Evolutionary conservation across 116 monocot genomes (phyloP).

Genomic region (Cymodocea nodosa): DNA sequence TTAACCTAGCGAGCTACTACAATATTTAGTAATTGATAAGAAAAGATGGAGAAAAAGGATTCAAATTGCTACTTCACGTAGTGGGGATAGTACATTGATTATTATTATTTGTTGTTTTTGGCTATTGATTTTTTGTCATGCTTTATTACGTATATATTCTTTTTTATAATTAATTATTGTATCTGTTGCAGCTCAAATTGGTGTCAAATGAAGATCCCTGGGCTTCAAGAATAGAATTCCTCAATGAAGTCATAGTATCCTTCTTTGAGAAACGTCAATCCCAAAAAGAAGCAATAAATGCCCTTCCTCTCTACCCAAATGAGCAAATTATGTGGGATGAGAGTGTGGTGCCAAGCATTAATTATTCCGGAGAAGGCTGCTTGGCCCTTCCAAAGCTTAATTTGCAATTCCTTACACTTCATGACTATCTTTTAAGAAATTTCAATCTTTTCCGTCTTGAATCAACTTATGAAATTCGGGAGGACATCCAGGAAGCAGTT

Average conservation of each 20-base stretch:
- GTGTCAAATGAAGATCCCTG: slow-evolving; percentile 69
- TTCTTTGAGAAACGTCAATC: slow-evolving; percentile 96
- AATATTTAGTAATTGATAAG: no score
- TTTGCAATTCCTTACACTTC: slow-evolving; percentile 92
- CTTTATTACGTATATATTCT: no score
- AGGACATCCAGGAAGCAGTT: slow-evolving; percentile 97
- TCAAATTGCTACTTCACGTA: no score
- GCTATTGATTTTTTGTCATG: no score
- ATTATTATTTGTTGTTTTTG: no score
- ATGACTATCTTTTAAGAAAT: slow-evolving; percentile 92
- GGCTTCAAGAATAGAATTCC: slow-evolving; percentile 58
- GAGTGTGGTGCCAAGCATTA: slow-evolving; percentile 93
- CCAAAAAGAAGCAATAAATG: slow-evolving; percentile 98
- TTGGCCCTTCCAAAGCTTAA: slow-evolving; percentile 98
- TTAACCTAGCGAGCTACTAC: no score
- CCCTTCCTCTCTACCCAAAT: slow-evolving; percentile 94
- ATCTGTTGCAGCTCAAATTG: slow-evolving; percentile 62
- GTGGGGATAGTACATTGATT: no score
- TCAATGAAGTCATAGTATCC: slow-evolving; percentile 69
- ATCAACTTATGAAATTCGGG: slow-evolving; percentile 98
- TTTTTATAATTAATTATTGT: background rate
- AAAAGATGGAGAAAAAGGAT: no score
- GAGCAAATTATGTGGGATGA: slow-evolving; percentile 99
- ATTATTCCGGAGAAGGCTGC: slow-evolving; percentile 98
- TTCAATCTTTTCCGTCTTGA: slow-evolving; percentile 98